Conservation (phyloP, 176 grass and related monocot species). For the Tillandsia fasciculata region DNA sequence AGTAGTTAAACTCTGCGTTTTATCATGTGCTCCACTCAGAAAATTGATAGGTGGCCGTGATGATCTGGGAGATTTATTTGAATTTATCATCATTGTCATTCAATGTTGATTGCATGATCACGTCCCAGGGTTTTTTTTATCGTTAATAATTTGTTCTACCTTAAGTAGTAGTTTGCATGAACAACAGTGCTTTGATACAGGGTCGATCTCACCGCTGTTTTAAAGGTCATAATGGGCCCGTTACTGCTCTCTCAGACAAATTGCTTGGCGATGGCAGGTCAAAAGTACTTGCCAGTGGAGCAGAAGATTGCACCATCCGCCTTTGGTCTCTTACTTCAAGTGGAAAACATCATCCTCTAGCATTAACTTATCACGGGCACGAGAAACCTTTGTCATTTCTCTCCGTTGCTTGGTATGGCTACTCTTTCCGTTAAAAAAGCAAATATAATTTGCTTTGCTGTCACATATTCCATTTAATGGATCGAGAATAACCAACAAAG, state of each 20-base stretch:
- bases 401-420: slow-evolving; percentile 59
- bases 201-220: slow-evolving; percentile 54
- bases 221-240: slow-evolving; percentile 65
- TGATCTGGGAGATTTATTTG: no score
- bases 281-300: slow-evolving; percentile 84
- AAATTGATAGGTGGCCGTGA: no score
- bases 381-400: slow-evolving; percentile 66
- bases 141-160: background rate
- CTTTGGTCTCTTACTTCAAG: slow-evolving; percentile 68
- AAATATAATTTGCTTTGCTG: background rate
- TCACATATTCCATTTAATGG: background rate
- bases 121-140: background rate
- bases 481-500: background rate
- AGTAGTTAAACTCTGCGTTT: no score
- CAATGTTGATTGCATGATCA: no score
- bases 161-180: background rate
- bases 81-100: no score
- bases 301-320: slow-evolving; percentile 76
- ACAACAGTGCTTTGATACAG: slow-evolving; percentile 19
- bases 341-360: slow-evolving; percentile 44
- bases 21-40: no score
- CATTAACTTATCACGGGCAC: slow-evolving; percentile 74
- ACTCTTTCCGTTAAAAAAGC: slow-evolving; percentile 3
- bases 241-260: slow-evolving; percentile 66
- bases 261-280: slow-evolving; percentile 49